Evolutionary conservation across 306 rosid species (phyloP), one percentile per base, ranked within the genome.

Genomic region (Lagenaria siceraria): DNA sequence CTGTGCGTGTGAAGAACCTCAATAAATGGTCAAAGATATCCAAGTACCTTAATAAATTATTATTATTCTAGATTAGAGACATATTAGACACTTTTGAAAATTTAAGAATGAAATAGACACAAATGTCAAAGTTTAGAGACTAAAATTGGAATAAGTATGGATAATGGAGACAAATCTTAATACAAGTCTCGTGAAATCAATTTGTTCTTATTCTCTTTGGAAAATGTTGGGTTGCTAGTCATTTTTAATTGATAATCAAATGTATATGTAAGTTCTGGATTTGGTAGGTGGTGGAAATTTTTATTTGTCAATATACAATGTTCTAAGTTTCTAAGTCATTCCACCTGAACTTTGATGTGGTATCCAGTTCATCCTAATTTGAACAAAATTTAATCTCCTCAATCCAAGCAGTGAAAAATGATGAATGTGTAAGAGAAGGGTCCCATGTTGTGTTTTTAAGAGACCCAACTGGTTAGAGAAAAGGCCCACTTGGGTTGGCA

Each of bases 401-500:
- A 40, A 40, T 38, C 8, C 11, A 2, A 62, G 53, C 19, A 7
- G 56, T 46, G 76, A 72, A 46, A 46, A 55, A 11, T 76, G 38
- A 17, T 76, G 68, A 66, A 76, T 35, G 9, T 55, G 35, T 14
- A 22, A 43, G 6, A 46, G 17, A 31, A 3, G 60, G 80, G 40
- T 24, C 60, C 48, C 58, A 77, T 48, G 80, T 42, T 62, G 73
- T 48, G 74, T 62, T 48, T 31, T 63, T 2, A 63, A 61, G 74
- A 66, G 60, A 46, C 31, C 51, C 80, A 77, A 77, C 58, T 60
- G 60, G 73, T 74, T 55, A 52, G 65, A 38, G 31, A 48, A 64
- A 80, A 78, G 68, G 79, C 77, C 83, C 83, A 71, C 58, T 75
- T 78, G 78, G 85, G 83, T 76, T 87, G 83, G 87, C 78, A 80